Evolutionary conservation across 192 early-diverging fungal genomes (phyloP).

Genomic region (Funneliformis mosseae): DNA sequence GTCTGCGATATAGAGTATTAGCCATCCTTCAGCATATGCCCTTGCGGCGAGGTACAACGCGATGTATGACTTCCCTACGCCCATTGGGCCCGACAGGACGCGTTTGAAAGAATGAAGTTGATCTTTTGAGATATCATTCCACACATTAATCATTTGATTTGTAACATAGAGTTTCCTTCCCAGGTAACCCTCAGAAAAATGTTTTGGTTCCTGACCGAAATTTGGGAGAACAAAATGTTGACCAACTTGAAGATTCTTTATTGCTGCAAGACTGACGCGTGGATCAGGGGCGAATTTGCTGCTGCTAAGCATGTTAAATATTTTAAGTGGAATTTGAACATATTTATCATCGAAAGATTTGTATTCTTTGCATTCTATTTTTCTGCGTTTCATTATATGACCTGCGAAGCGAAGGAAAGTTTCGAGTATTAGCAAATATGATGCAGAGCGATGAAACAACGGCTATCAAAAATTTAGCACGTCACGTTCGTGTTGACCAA

Average conservation of each 20-base stretch:
- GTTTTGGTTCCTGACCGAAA: slow-evolving; percentile 24
- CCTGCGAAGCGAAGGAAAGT: too few relatives aligned
- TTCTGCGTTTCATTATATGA: too few relatives aligned
- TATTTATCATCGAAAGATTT: too few relatives aligned
- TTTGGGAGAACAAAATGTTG: slow-evolving; percentile 14
- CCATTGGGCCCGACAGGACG: not conserved
- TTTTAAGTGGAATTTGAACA: slow-evolving; percentile 11
- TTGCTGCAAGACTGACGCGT: not conserved
- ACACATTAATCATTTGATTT: not conserved
- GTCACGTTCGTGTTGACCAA: too few relatives aligned
- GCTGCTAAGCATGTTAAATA: slow-evolving; percentile 1
- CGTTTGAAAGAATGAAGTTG: not conserved
- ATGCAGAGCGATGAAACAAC: too few relatives aligned
- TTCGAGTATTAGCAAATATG: too few relatives aligned
- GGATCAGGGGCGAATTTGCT: not conserved
- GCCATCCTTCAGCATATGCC: slow-evolving; percentile 37
- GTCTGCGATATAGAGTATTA: slow-evolving; percentile 40
- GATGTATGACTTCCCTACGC: not conserved
- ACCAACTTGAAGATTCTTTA: not conserved
- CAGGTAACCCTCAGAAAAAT: slow-evolving; percentile 19
- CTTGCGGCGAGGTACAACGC: slow-evolving; percentile 35
- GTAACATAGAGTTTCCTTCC: not conserved
- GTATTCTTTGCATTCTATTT: too few relatives aligned
- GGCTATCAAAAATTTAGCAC: too few relatives aligned
- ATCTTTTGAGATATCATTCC: not conserved